Conservation (phyloP, 176 grass and related monocot genomes). For the Aechmea fasciata region DNA sequence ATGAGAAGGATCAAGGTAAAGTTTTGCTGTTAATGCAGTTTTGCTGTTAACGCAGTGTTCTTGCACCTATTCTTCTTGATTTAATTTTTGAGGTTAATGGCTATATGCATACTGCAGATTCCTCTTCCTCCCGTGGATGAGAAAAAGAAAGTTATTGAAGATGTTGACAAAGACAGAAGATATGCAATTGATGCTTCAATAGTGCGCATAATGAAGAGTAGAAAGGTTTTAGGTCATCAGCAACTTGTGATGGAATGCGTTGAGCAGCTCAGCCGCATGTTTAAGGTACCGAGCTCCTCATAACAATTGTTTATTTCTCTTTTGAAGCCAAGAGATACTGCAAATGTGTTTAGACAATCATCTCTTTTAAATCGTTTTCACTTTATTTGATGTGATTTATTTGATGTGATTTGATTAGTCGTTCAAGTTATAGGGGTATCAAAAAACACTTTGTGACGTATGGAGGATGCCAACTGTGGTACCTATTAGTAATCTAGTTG, state of each 20-base stretch:
- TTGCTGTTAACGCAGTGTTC: conserved; percentile 1
- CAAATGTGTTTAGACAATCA: not conserved
- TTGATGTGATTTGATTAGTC: not conserved
- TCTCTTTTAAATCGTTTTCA: not conserved
- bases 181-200: conserved; percentile 98
- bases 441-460: not conserved
- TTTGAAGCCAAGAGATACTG: not conserved
- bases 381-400: not conserved
- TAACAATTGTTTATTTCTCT: not conserved
- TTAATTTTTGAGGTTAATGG: not conserved
- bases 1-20: conserved; percentile 96
- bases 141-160: conserved; percentile 98
- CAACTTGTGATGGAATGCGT: conserved; percentile 85
- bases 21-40: not conserved
- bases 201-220: conserved; percentile 96
- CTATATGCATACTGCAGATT: conserved; percentile 31
- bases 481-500: not conserved
- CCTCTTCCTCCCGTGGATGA: conserved; percentile 87
- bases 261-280: conserved; percentile 90
- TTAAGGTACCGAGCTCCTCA: conserved; percentile 47
- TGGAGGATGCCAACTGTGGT: not conserved
- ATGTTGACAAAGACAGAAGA: conserved; percentile 87
- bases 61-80: not conserved
- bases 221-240: conserved; percentile 81
- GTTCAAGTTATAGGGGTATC: not conserved